phyloP scores from a whole-genome alignment of 192 early-diverging fungal genomes.

The Lunasporangiospora selenospora region DNA sequence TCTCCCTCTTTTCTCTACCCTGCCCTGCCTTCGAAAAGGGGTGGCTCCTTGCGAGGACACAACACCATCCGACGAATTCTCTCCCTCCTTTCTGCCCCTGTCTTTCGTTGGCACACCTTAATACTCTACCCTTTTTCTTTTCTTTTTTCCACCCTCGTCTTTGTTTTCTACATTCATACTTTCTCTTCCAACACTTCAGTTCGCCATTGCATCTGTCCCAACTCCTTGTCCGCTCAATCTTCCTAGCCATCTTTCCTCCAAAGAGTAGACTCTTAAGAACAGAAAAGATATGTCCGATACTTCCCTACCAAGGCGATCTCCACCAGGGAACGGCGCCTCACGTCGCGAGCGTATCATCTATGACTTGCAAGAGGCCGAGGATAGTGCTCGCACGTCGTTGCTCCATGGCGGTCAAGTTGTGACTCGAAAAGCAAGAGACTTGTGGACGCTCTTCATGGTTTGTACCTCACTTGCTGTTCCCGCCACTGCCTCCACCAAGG shows the following conservation, averaged over 20 bases:
- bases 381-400: conserved; percentile 17
- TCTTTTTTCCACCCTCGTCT: background rate
- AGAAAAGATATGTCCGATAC: no score
- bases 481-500: no score
- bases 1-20: no score
- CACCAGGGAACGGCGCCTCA: background rate
- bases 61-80: no score
- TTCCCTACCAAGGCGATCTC: background rate
- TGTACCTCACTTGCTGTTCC: background rate
- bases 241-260: background rate
- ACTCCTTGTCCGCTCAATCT: background rate
- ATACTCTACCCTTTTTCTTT: no score
- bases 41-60: no score
- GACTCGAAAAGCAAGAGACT: conserved; percentile 8
- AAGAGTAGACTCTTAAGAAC: background rate
- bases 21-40: no score
- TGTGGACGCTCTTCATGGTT: conserved; percentile 33
- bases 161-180: background rate
- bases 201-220: no score
- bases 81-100: background rate
- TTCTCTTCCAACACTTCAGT: no score
- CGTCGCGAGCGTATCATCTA: conserved; percentile 24
- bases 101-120: no score
- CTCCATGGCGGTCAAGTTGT: conserved; percentile 22
- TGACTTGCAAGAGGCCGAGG: conserved; percentile 27